Percentiles rank a stretch among this genome's conserved stretches.
Evolutionary conservation across 2,329 filamentous ascomycete species (phyloP).

Genomic region (Ascochyta pisi): DNA sequence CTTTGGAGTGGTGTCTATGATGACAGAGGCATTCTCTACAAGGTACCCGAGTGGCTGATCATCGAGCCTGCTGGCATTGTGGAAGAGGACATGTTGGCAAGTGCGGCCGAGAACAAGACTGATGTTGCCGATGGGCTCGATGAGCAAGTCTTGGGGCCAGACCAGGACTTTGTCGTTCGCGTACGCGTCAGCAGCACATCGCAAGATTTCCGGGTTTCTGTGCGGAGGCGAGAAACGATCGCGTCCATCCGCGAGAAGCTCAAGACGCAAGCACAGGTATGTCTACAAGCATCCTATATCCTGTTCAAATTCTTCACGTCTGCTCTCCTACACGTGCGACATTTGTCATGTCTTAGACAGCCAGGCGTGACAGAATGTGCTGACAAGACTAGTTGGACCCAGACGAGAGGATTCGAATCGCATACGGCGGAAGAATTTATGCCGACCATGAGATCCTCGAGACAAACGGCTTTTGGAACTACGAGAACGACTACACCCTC

Average conservation of each 20-base stretch:
- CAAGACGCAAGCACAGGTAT: slow-evolving; percentile 11
- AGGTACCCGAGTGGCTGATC: slow-evolving; percentile 55
- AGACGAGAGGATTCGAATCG: slow-evolving; percentile 70
- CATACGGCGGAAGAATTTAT: slow-evolving; percentile 82
- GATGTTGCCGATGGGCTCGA: slow-evolving; percentile 23
- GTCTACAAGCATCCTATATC: background rate
- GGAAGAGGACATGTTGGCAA: slow-evolving; percentile 27
- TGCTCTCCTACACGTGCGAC: too few species aligned
- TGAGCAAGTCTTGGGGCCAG: slow-evolving; percentile 6
- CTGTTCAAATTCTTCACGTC: background rate
- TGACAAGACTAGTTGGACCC: slow-evolving; percentile 57
- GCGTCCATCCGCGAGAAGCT: slow-evolving; percentile 13
- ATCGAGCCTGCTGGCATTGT: slow-evolving; percentile 52
- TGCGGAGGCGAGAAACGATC: slow-evolving; percentile 4
- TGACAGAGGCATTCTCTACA: slow-evolving; percentile 53
- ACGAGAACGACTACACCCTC: slow-evolving; percentile 68
- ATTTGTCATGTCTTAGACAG: background rate
- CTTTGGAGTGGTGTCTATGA: slow-evolving; percentile 54
- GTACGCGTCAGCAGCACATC: slow-evolving; percentile 5
- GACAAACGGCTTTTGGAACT: slow-evolving; percentile 73
- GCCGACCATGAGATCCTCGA: slow-evolving; percentile 70
- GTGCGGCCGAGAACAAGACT: slow-evolving; percentile 8
- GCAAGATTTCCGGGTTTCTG: background rate
- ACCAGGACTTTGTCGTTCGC: slow-evolving; percentile 8
- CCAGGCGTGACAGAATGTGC: background rate